phyloP scores from a whole-genome alignment of 148 eudicot genomes.

The Talinum fruticosum region DNA sequence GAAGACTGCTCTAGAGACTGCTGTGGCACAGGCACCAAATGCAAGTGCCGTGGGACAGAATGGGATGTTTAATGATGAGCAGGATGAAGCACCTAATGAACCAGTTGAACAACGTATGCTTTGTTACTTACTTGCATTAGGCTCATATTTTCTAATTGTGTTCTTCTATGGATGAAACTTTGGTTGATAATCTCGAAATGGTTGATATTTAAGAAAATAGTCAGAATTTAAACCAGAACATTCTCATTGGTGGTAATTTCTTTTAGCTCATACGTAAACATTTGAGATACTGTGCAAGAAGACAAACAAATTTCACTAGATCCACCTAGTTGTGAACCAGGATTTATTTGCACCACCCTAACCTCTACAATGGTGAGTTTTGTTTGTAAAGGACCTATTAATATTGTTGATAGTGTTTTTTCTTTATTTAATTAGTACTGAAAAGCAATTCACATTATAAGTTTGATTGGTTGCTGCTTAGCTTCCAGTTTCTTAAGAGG shows the following conservation, averaged over 20 bases:
- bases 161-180: not conserved
- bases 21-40: slow-evolving; percentile 80
- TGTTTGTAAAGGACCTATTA: too few species aligned
- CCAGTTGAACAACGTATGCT: slow-evolving; percentile 57
- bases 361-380: not conserved
- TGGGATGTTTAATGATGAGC: slow-evolving; percentile 54
- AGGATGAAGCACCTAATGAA: slow-evolving; percentile 47
- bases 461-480: not conserved
- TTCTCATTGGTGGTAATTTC: not conserved
- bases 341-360: not conserved
- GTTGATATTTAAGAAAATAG: not conserved
- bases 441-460: not conserved
- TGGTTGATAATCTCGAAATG: not conserved
- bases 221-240: not conserved
- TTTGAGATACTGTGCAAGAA: slow-evolving; percentile 2
- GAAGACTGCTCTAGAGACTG: slow-evolving; percentile 91
- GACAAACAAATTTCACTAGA: not conserved
- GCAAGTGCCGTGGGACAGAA: slow-evolving; percentile 60
- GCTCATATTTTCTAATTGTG: not conserved
- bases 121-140: not conserved
- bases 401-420: not conserved
- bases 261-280: not conserved
- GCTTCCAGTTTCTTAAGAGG: not conserved
- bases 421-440: not conserved
- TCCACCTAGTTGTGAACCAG: not conserved